These are phyloP conservation scores for Scutellaria baicalensis DNA, from an alignment of 257 asterid species.

Conservation along the genomic window DNA sequence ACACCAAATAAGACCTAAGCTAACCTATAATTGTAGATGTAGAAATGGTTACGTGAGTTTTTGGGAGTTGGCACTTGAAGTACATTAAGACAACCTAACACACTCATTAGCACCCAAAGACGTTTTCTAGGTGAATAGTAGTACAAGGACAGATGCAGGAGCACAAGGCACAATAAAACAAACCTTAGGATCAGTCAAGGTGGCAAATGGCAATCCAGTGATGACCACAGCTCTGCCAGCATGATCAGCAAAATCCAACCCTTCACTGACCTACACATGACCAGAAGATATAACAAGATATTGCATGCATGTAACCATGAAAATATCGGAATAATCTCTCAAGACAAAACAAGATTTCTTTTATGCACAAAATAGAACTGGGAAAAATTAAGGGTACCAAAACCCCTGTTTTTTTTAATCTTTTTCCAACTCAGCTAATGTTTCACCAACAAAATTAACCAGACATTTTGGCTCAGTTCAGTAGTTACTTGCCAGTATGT, in stretches of 20 bases:
- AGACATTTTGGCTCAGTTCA: not conserved
- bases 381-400: not conserved
- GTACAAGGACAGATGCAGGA: not conserved
- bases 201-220: constrained; percentile 93
- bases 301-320: not conserved
- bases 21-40: not conserved
- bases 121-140: constrained; percentile 2
- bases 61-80: not conserved
- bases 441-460: not conserved
- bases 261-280: constrained; percentile 79
- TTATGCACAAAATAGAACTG: not conserved
- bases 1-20: not conserved
- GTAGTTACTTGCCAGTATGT: not conserved
- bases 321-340: constrained; percentile 2
- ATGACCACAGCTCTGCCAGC: constrained; percentile 98
- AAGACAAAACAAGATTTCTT: not conserved
- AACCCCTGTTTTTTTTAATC: not conserved
- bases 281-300: constrained; percentile 4
- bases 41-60: not conserved
- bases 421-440: not conserved
- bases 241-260: constrained; percentile 94
- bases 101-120: not conserved
- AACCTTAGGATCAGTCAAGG: constrained; percentile 90
- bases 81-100: not conserved
- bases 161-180: constrained; percentile 20